Base-by-base conservation (phyloP, 1,284 basidiomycete genomes). In the Rhodotorula sp. region DNA sequence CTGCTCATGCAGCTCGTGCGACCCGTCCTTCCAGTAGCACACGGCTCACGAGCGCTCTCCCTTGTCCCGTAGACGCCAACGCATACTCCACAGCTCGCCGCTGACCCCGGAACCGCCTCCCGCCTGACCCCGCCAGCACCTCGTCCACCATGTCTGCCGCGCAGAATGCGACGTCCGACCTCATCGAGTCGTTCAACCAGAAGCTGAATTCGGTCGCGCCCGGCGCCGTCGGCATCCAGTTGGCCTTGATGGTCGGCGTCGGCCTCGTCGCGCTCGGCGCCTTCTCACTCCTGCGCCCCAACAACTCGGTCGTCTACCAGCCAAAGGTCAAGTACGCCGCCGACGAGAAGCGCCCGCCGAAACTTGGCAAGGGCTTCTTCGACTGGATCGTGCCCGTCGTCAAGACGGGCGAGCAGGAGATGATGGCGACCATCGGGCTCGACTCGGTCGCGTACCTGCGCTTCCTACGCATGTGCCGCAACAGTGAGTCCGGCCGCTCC, bases 391-490 rank as follows among this genome's bases (percentile, higher is more conserved):
- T 52, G 44, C 95, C 96, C 3, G 86, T 98, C 27, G 79, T 93
- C 62, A 87, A 88, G 73, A 89, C 90, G 45, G 90, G 90, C 78
- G 96, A 99, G 81, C 88, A 90, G 44, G 90, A 93, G 76, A 87
- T 98, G 57, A 85, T 98, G 46, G 88, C 91, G 76, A 93, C 95
- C 80, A 87, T 97, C 78, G 96, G 86, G 23, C 87, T 97, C 27
- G 97, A 99, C 80, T 96, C 95, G 0, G 90, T 93, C 62, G 87
- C 91, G 19, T 99, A 92, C 82, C 87, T 99, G 25, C 90, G 95
- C 34, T 97, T 99, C 81, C 86, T 91, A 44, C 89, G 93, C 72
- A 89, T 99, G 84, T 86, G 91, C 79, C 88, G 93, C 42, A 88
- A 87, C 84, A 84, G 77, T 78, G 50, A 23, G 77, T 73, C 44